A percentile compares a stretch with the other conserved stretches of the same genome.
Conservation (phyloP, 148 eudicot species). For the Beta vulgaris region DNA sequence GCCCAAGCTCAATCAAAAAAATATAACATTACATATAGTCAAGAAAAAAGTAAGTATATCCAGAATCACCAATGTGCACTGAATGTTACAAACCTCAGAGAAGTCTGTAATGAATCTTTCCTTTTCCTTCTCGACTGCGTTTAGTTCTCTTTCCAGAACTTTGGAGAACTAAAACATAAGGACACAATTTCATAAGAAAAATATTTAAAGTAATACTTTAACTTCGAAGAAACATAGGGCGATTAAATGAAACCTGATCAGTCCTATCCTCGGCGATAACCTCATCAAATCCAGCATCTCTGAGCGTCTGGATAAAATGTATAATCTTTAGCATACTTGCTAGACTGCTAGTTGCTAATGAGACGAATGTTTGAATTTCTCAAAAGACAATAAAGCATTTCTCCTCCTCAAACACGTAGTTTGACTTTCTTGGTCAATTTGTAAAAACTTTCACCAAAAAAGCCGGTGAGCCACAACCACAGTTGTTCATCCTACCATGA, state of each 20-base stretch:
- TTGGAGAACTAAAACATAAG: conserved; percentile 45
- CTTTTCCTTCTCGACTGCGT: conserved; percentile 67
- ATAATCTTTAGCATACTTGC: no score
- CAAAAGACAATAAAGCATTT: no score
- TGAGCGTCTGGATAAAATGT: conserved; percentile 96
- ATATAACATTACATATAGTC: background rate
- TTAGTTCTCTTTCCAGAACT: conserved; percentile 62
- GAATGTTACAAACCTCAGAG: conserved; percentile 65
- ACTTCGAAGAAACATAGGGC: background rate
- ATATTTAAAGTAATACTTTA: background rate
- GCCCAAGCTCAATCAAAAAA: background rate
- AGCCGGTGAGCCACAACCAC: no score
- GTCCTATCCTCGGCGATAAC: conserved; percentile 91
- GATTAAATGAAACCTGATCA: conserved; percentile 48
- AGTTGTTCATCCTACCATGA: no score
- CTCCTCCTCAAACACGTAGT: no score
- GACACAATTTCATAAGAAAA: no score
- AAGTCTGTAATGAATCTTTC: conserved; percentile 64
- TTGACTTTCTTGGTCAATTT: no score
- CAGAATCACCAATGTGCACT: background rate
- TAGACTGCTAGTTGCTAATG: no score
- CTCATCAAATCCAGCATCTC: conserved; percentile 79
- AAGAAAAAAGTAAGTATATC: no score
- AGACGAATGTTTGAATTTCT: no score
- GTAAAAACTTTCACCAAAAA: no score